These are phyloP conservation scores for Apiospora arundinis DNA, from an alignment of 2,329 filamentous ascomycete species.

Conservation along the genomic window DNA sequence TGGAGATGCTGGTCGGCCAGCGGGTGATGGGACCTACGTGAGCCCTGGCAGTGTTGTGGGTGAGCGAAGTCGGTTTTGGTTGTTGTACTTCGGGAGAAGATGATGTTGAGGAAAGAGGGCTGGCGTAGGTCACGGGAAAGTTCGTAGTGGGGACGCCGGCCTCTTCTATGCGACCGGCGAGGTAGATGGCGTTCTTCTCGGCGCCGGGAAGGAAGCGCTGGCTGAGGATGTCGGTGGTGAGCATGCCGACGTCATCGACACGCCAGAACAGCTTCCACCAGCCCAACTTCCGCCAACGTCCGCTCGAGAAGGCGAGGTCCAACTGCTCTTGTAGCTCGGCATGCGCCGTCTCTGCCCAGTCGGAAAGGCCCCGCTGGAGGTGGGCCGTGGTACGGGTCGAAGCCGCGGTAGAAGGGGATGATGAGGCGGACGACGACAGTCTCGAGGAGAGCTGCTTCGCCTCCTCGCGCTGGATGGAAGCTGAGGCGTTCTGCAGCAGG, in stretches of 20 bases:
- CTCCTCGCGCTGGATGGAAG: constrained; percentile 58
- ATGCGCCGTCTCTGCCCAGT: constrained; percentile 83
- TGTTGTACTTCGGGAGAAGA: background rate
- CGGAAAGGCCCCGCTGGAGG: constrained; percentile 66
- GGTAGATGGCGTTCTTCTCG: constrained; percentile 82
- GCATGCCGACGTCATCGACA: constrained; percentile 87
- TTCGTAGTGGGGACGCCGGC: constrained; percentile 36
- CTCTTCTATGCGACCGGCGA: constrained; percentile 76
- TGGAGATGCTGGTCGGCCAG: constrained; percentile 79
- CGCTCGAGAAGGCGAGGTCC: constrained; percentile 77
- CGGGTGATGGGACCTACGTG: constrained; percentile 41
- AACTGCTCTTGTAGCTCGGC: constrained; percentile 82
- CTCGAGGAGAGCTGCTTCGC: constrained; percentile 43
- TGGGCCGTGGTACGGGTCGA: constrained; percentile 41
- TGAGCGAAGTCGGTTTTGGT: background rate
- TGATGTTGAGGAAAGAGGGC: background rate
- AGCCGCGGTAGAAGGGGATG: constrained; percentile 36
- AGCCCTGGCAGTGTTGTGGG: background rate
- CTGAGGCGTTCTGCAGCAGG: constrained; percentile 62
- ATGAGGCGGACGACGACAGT: constrained; percentile 34
- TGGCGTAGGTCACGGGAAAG: constrained; percentile 23
- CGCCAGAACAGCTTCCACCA: constrained; percentile 98
- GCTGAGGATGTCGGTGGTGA: constrained; percentile 79
- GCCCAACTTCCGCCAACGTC: constrained; percentile 77
- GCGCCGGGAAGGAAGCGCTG: constrained; percentile 78